A percentile compares a stretch with the other conserved stretches of the same genome.
phyloP scores from a whole-genome alignment of 139 green algal genomes.

The Haematococcus sp. region DNA sequence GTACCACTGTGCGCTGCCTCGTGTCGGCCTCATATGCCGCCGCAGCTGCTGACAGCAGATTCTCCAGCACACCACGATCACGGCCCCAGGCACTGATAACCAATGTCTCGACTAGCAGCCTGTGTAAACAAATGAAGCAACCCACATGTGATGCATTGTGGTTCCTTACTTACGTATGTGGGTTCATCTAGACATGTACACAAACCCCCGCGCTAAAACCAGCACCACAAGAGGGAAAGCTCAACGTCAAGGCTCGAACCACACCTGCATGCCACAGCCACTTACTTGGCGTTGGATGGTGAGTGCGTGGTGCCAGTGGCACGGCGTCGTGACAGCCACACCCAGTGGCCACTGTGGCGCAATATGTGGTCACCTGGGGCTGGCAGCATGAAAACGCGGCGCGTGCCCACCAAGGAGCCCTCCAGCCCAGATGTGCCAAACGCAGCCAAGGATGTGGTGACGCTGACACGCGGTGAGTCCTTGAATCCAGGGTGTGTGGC shows the following conservation, averaged over 20 bases:
- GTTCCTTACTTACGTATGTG: not conserved
- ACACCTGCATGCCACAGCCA: too few species aligned
- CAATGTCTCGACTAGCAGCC: slow-evolving; percentile 30
- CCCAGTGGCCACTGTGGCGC: slow-evolving; percentile 16
- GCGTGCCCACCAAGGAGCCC: not conserved
- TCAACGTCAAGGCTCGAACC: too few species aligned
- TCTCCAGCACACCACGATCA: slow-evolving; percentile 11
- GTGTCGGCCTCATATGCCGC: slow-evolving; percentile 47
- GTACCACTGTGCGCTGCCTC: slow-evolving; percentile 26
- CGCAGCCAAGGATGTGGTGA: slow-evolving; percentile 28
- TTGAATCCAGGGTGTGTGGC: slow-evolving; percentile 16
- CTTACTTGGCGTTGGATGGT: slow-evolving; percentile 25
- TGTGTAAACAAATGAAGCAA: not conserved
- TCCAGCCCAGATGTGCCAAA: slow-evolving; percentile 20
- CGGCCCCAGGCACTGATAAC: slow-evolving; percentile 19
- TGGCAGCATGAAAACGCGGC: slow-evolving; percentile 26
- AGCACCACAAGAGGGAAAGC: not conserved
- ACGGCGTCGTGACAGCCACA: slow-evolving; percentile 22
- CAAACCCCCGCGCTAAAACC: not conserved
- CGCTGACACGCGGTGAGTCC: slow-evolving; percentile 12
- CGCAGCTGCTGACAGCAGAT: slow-evolving; percentile 35
- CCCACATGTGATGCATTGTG: not conserved
- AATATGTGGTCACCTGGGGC: slow-evolving; percentile 34
- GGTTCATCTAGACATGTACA: not conserved
- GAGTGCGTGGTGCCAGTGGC: slow-evolving; percentile 26